phyloP scores from a whole-genome alignment of 352 stramenopile genomes.

The Peronospora farinosa region DNA sequence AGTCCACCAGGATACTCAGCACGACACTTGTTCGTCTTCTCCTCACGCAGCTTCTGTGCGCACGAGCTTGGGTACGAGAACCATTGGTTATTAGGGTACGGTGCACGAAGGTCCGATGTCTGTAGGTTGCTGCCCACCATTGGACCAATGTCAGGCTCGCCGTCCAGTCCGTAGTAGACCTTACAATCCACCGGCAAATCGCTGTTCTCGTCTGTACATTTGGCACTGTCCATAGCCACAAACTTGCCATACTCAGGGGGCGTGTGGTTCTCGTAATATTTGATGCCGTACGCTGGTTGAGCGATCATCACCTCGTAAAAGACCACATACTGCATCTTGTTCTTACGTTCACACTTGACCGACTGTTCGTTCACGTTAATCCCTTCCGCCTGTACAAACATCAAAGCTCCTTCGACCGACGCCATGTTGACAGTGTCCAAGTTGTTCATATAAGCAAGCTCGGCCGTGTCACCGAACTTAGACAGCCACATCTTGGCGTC shows the following conservation, averaged over 20 bases:
- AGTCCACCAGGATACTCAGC: constrained; percentile 35
- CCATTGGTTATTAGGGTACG: constrained; percentile 76
- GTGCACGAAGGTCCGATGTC: constrained; percentile 45
- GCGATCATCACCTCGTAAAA: constrained; percentile 68
- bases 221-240: constrained; percentile 54
- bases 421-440: constrained; percentile 55
- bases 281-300: constrained; percentile 43
- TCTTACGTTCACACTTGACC: constrained; percentile 51
- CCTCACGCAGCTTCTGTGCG: constrained; percentile 29
- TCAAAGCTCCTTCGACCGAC: constrained; percentile 53
- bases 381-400: constrained; percentile 58
- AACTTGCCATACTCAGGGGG: constrained; percentile 50
- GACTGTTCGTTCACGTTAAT: constrained; percentile 48
- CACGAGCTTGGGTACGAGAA: constrained; percentile 81
- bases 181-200: constrained; percentile 45
- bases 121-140: constrained; percentile 43
- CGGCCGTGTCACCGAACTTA: constrained; percentile 36
- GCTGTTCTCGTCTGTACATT: constrained; percentile 39
- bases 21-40: constrained; percentile 44
- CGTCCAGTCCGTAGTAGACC: constrained; percentile 45
- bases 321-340: constrained; percentile 51
- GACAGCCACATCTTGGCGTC: constrained; percentile 31
- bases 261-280: constrained; percentile 41
- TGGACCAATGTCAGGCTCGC: constrained; percentile 41
- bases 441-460: constrained; percentile 36